Conservation (phyloP, 169 alveolate species). For the Plasmodium gallinaceum region DNA sequence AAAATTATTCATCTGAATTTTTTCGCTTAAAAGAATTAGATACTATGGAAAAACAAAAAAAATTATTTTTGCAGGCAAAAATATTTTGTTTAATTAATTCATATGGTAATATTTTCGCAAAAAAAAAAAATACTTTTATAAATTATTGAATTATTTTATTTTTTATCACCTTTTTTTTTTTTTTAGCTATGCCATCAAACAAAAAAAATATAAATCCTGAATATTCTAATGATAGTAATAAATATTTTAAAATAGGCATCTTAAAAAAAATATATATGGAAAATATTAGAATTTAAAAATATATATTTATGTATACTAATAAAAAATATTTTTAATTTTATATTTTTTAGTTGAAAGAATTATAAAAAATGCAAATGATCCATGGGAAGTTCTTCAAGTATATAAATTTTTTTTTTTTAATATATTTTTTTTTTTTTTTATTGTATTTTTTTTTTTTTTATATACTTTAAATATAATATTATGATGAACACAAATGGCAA, state of each 20-base stretch:
- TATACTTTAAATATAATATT: too few relatives aligned
- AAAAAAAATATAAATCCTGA: not conserved
- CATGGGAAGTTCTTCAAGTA: slow-evolving; percentile 69
- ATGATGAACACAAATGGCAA: not conserved
- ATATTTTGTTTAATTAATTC: slow-evolving; percentile 29
- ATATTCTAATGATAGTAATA: slow-evolving; percentile 12
- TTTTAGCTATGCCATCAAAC: slow-evolving; percentile 15
- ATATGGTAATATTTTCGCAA: not conserved
- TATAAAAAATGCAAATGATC: slow-evolving; percentile 54
- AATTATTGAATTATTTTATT: not conserved
- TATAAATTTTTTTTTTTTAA: slow-evolving; percentile 1
- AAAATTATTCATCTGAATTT: slow-evolving; percentile 49
- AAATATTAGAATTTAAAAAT: too few relatives aligned
- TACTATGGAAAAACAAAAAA: slow-evolving; percentile 61
- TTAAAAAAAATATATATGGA: too few relatives aligned
- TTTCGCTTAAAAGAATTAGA: slow-evolving; percentile 68
- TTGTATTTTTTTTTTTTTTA: not conserved
- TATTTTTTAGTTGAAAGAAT: slow-evolving; percentile 44
- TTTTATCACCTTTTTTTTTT: slow-evolving; percentile 22
- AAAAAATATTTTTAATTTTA: not conserved
- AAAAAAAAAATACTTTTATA: not conserved
- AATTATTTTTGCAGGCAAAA: slow-evolving; percentile 39
- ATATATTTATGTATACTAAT: not conserved
- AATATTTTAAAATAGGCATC: too few relatives aligned
- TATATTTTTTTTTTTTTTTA: not conserved